phyloP scores from a whole-genome alignment of 345 rosid genomes.

The Citrus glauca region DNA sequence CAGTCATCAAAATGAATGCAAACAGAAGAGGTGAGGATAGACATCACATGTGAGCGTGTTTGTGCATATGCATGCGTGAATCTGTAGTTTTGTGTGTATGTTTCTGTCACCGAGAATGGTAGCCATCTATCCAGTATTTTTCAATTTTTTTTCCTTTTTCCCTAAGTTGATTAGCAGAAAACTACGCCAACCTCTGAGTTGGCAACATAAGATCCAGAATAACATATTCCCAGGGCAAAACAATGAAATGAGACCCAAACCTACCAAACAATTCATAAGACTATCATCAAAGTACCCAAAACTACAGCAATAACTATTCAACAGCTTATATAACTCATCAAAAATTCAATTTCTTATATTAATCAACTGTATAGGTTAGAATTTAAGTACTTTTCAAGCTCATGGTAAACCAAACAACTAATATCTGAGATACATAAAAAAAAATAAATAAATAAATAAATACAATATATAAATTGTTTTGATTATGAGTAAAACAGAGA shows the following conservation, averaged over 20 bases:
- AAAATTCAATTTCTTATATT: not conserved
- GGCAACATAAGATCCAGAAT: not conserved
- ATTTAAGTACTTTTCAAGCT: not conserved
- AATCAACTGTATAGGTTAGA: not conserved
- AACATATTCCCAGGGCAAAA: not conserved
- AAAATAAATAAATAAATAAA: too few species aligned
- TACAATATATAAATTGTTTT: too few species aligned
- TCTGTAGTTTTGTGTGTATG: not conserved
- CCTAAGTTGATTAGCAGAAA: not conserved
- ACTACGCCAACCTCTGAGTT: not conserved
- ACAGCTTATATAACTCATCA: not conserved
- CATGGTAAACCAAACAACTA: not conserved
- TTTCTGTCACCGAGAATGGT: not conserved
- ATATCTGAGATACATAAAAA: not conserved
- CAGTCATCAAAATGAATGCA: not conserved
- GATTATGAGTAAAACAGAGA: not conserved
- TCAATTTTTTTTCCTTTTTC: not conserved
- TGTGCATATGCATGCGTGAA: not conserved
- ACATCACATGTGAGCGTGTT: not conserved
- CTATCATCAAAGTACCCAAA: not conserved
- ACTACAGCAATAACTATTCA: not conserved
- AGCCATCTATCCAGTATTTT: not conserved
- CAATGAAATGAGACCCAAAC: not conserved
- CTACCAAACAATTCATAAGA: not conserved
- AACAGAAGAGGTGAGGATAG: not conserved